A percentile compares a stretch with the other conserved stretches of the same genome.
These are phyloP conservation scores for Penicillium sp. DNA, from an alignment of 2,329 filamentous ascomycete genomes.

Conservation along the genomic window DNA sequence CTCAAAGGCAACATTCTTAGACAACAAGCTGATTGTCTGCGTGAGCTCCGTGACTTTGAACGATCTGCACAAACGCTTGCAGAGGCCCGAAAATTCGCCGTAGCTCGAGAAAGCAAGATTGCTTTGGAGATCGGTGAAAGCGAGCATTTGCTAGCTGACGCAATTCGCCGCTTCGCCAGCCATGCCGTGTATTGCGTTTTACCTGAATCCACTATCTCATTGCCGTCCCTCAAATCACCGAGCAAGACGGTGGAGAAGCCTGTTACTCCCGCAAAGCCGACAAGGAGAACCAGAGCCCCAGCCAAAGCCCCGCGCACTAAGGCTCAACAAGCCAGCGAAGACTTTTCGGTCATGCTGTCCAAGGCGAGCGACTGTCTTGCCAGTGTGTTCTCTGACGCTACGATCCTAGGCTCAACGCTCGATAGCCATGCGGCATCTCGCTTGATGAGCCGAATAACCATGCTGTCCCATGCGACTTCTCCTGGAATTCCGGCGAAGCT, in stretches of 20 bases:
- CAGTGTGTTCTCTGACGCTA: constrained; percentile 33
- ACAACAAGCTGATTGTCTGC: constrained; percentile 50
- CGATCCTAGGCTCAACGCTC: constrained; percentile 38
- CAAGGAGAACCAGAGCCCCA: constrained; percentile 29
- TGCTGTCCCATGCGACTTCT: constrained; percentile 43
- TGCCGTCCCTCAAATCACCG: constrained; percentile 61
- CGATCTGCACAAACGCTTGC: constrained; percentile 55
- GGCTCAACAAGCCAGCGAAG: constrained; percentile 31
- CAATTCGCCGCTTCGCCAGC: constrained; percentile 57
- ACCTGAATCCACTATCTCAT: constrained; percentile 87
- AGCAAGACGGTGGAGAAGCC: constrained; percentile 39
- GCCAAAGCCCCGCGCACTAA: constrained; percentile 27
- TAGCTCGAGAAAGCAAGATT: constrained; percentile 58
- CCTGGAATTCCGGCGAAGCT: constrained; percentile 27
- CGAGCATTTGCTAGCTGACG: constrained; percentile 38
- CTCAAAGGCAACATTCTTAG: constrained; percentile 50
- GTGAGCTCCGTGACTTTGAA: constrained; percentile 50
- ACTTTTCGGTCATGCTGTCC: constrained; percentile 37
- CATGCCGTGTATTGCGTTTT: constrained; percentile 86
- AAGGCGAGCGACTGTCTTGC: constrained; percentile 36
- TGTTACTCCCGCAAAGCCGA: constrained; percentile 24
- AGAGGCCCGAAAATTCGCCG: constrained; percentile 33
- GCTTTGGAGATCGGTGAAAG: constrained; percentile 45
- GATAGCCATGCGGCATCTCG: constrained; percentile 40
- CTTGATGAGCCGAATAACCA: constrained; percentile 41